A percentile compares a stretch with the other conserved stretches of the same genome.
phyloP scores from a whole-genome alignment of 1,284 basidiomycete genomes.

The Ustilago xerochloae region DNA sequence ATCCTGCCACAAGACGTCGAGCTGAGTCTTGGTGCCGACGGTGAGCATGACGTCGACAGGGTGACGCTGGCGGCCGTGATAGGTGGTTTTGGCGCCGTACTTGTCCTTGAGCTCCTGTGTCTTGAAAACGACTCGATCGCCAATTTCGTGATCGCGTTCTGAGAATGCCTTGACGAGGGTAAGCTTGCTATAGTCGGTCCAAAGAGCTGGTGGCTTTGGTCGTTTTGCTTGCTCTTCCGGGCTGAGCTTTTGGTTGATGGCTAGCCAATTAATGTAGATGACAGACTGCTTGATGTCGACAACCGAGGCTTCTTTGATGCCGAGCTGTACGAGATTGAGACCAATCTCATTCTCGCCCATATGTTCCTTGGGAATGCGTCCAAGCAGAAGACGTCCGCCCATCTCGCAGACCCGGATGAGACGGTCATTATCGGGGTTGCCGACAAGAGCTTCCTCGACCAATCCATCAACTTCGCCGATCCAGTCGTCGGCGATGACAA shows the following conservation, averaged over 20 bases:
- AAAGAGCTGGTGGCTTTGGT: constrained; percentile 44
- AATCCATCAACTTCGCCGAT: constrained; percentile 79
- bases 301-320: constrained; percentile 64
- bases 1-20: constrained; percentile 89
- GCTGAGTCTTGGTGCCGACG: constrained; percentile 76
- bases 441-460: constrained; percentile 83
- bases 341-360: constrained; percentile 68
- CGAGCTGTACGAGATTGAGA: constrained; percentile 68
- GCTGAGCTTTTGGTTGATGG: constrained; percentile 79
- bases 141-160: constrained; percentile 59
- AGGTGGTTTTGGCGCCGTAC: constrained; percentile 39
- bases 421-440: constrained; percentile 70
- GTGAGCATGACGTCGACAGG: constrained; percentile 69
- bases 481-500: constrained; percentile 80
- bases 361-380: constrained; percentile 36
- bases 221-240: constrained; percentile 43
- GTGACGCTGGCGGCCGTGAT: constrained; percentile 35
- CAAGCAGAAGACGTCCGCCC: constrained; percentile 32
- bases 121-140: constrained; percentile 67
- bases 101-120: constrained; percentile 30
- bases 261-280: constrained; percentile 86
- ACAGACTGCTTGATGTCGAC: constrained; percentile 81
- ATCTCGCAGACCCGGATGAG: constrained; percentile 36
- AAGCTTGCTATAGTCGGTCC: constrained; percentile 41
- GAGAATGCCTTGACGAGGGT: constrained; percentile 45